These are phyloP conservation scores for Colletotrichum navitas DNA, from an alignment of 2,329 filamentous ascomycete genomes.

Conservation along the genomic window DNA sequence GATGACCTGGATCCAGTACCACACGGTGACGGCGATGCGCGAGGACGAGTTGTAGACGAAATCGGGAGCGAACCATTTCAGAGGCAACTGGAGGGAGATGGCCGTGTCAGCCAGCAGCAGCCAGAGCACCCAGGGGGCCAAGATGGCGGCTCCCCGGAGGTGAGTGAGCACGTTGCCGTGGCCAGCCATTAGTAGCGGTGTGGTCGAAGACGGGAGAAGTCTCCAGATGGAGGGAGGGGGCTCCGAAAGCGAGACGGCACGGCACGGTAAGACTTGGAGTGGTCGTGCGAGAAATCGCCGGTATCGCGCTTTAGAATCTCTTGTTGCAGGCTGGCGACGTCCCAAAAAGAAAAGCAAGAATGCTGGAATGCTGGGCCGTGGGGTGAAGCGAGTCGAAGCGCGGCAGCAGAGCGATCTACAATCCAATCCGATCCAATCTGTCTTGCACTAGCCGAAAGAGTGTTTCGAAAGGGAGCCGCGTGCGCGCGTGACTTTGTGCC, in stretches of 20 bases:
- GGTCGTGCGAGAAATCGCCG: background rate
- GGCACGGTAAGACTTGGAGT: background rate
- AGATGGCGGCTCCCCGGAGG: constrained; percentile 58
- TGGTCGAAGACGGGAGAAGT: background rate
- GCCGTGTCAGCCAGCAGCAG: constrained; percentile 65
- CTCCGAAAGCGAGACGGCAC: constrained; percentile 28
- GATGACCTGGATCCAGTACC: constrained; percentile 68
- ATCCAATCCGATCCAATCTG: constrained; percentile 2
- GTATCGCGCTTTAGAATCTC: background rate
- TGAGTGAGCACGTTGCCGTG: constrained; percentile 48
- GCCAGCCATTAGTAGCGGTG: constrained; percentile 31
- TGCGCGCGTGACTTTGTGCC: constrained; percentile 28
- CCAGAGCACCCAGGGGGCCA: constrained; percentile 65
- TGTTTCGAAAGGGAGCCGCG: constrained; percentile 41
- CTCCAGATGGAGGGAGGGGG: background rate
- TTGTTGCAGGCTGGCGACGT: background rate
- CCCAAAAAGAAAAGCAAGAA: constrained; percentile 19
- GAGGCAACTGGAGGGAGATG: constrained; percentile 62
- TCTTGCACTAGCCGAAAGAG: constrained; percentile 18
- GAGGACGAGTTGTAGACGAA: constrained; percentile 68
- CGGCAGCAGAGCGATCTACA: constrained; percentile 26
- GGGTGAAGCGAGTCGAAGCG: constrained; percentile 13
- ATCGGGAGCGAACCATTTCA: constrained; percentile 62
- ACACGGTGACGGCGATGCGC: constrained; percentile 65
- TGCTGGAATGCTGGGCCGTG: constrained; percentile 22